Base-by-base conservation (phyloP, 345 rosid genomes). In the Eucalyptus regnans region DNA sequence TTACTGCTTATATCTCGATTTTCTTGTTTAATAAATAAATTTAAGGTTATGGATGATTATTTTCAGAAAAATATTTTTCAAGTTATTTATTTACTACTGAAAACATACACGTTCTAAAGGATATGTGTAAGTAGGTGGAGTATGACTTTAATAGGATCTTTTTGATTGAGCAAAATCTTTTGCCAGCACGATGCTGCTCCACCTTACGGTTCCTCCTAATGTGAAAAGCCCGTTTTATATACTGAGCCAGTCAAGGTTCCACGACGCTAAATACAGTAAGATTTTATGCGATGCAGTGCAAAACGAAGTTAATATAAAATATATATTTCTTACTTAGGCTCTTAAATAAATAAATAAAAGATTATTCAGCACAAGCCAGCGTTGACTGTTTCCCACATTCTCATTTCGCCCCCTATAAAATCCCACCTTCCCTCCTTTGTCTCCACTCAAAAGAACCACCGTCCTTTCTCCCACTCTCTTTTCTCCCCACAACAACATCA, bases 51-150 rank as follows among this genome's bases (percentile, higher is more conserved):
- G 10, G 23, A 52, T 52, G 2, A 52, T 52, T 56, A 56, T 22
- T 56, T 56, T 56, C 12, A 56, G 3, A 9, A 56, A 56, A 56
- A 23, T 56, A 56, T 0, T 56, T 56, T 56, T 56, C 0, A 9
- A 56, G 0, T 56, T 3, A 56, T 56, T 56, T 56, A 23, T 56
- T 56, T 9, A 41, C 41, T 23, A 9, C 62, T 8, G 25, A 0
- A 52, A 52, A 20, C 25, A 52, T 20, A 7, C 25, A 5, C 58
- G 10, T 20, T 18, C 23, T 18, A 52, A 18, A 52, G 18, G 0
- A 52, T 52, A 52, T 18, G 56, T 23, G 12, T 4, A 16, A 22
- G 79, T 31, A 66, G 22, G 0, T 15, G 17, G 79, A 15, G 10
- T 31, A 66, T 31, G 37, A 66, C 9, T 31, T 15, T 15, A 16